These are phyloP conservation scores for Paulownia fortunei DNA, from an alignment of 257 asterid species.

Conservation along the genomic window DNA sequence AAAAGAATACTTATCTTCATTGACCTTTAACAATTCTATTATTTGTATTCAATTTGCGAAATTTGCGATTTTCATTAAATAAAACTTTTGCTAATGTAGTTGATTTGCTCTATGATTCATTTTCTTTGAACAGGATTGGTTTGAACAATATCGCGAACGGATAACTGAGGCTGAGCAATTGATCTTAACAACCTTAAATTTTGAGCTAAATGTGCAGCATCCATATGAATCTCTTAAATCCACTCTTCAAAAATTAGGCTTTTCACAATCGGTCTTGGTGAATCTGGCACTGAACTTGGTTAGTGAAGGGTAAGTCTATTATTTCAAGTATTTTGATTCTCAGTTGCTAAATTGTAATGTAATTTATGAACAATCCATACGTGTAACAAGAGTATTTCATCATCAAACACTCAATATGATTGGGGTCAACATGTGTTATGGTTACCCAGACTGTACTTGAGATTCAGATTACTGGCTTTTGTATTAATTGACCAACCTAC, in stretches of 20 bases:
- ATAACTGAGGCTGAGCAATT: slow-evolving; percentile 86
- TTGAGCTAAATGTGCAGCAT: slow-evolving; percentile 94
- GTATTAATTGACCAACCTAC: slow-evolving; percentile 28
- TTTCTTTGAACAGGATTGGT: slow-evolving; percentile 80
- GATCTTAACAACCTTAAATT: slow-evolving; percentile 88
- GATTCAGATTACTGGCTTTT: slow-evolving; percentile 12
- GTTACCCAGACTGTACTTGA: slow-evolving; percentile 12
- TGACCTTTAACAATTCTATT: neutral
- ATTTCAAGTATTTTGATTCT: slow-evolving; percentile 13
- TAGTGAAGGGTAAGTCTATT: slow-evolving; percentile 90
- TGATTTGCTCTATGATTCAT: slow-evolving; percentile 33
- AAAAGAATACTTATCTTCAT: neutral
- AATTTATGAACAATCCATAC: neutral
- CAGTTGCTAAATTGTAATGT: slow-evolving; percentile 8
- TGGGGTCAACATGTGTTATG: neutral
- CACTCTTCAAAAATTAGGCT: slow-evolving; percentile 88
- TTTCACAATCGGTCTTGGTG: slow-evolving; percentile 77
- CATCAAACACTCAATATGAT: neutral
- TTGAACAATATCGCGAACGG: slow-evolving; percentile 92
- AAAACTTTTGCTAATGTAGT: neutral
- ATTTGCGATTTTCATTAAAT: neutral
- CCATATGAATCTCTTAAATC: slow-evolving; percentile 85
- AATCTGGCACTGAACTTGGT: slow-evolving; percentile 82
- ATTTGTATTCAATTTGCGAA: neutral
- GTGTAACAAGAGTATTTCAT: neutral